Evolutionary conservation across 2,329 filamentous ascomycete species (phyloP).

Genomic region (Nannizziopsis arthrosporioides): DNA sequence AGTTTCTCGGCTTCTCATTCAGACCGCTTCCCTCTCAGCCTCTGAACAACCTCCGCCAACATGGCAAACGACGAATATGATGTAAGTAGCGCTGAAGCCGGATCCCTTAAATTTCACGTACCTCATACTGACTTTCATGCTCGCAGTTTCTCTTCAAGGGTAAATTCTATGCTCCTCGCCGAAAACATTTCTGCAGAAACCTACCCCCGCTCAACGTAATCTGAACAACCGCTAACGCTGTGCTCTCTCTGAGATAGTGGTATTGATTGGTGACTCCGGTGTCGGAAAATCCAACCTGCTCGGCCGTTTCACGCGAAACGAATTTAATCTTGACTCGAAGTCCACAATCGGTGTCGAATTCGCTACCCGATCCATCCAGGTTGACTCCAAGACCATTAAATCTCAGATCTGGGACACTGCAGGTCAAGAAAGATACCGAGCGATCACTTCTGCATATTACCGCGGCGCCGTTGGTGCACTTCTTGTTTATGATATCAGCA

Average conservation of each 20-base stretch:
- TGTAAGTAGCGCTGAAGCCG: slow-evolving; percentile 49
- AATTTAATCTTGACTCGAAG: slow-evolving; percentile 99
- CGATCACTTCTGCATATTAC: slow-evolving; percentile 98
- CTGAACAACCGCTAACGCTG: not conserved
- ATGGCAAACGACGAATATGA: slow-evolving; percentile 99
- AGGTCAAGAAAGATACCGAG: slow-evolving; percentile 95
- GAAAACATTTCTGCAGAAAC: not conserved
- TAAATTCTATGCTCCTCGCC: slow-evolving; percentile 30
- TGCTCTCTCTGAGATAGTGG: slow-evolving; percentile 47
- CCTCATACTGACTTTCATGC: slow-evolving; percentile 16
- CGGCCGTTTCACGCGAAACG: slow-evolving; percentile 98
- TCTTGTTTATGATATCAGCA: slow-evolving; percentile 98
- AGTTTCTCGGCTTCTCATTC: slow-evolving; percentile 16
- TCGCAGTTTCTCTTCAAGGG: slow-evolving; percentile 96
- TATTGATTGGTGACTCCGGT: slow-evolving; percentile 97
- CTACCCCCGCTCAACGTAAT: not conserved
- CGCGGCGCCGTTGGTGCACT: slow-evolving; percentile 92
- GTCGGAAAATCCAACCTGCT: slow-evolving; percentile 99
- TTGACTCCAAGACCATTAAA: slow-evolving; percentile 99
- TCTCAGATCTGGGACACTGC: slow-evolving; percentile 99
- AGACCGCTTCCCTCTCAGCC: slow-evolving; percentile 17
- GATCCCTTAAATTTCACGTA: not conserved
- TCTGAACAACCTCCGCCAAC: slow-evolving; percentile 21
- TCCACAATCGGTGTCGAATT: slow-evolving; percentile 99
- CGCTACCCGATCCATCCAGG: slow-evolving; percentile 94